Percentiles rank a stretch among this genome's conserved stretches.
Evolutionary conservation across 2,329 filamentous ascomycete genomes (phyloP).

Genomic region (Sporothrix protearum): DNA sequence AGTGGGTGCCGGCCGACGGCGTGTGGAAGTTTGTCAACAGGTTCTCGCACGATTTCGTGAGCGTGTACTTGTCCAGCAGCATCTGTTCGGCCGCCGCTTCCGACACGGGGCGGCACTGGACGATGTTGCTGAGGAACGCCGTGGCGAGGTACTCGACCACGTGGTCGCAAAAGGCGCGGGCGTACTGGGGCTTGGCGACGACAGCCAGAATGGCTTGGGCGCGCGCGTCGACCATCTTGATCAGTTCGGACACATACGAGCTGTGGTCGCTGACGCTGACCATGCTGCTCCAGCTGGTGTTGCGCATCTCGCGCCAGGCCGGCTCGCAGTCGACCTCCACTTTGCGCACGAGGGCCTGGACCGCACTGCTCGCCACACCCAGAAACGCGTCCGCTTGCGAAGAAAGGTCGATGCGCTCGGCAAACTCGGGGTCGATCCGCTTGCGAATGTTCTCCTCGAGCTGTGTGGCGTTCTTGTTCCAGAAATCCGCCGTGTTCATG

Average conservation of each 20-base stretch:
- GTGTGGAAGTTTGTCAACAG: slow-evolving; percentile 61
- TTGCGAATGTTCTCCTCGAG: slow-evolving; percentile 92
- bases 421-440: slow-evolving; percentile 76
- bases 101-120: slow-evolving; percentile 84
- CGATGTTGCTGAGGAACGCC: slow-evolving; percentile 76
- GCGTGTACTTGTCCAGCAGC: slow-evolving; percentile 89
- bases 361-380: slow-evolving; percentile 84
- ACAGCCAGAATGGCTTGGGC: slow-evolving; percentile 71
- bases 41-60: slow-evolving; percentile 73
- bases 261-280: slow-evolving; percentile 92
- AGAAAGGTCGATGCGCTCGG: slow-evolving; percentile 76
- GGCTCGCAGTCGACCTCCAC: slow-evolving; percentile 80
- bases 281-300: slow-evolving; percentile 91
- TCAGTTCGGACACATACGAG: slow-evolving; percentile 79
- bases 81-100: slow-evolving; percentile 97
- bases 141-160: slow-evolving; percentile 83
- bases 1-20: slow-evolving; percentile 35
- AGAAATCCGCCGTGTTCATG: slow-evolving; percentile 96
- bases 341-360: slow-evolving; percentile 76
- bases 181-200: slow-evolving; percentile 88
- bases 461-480: slow-evolving; percentile 88
- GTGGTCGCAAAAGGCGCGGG: slow-evolving; percentile 90
- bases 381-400: slow-evolving; percentile 94
- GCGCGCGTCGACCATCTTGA: slow-evolving; percentile 67
- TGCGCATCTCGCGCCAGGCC: slow-evolving; percentile 94